Evolutionary conservation across 2,329 filamentous ascomycete genomes (phyloP).

Genomic region (Diaporthe batatas): DNA sequence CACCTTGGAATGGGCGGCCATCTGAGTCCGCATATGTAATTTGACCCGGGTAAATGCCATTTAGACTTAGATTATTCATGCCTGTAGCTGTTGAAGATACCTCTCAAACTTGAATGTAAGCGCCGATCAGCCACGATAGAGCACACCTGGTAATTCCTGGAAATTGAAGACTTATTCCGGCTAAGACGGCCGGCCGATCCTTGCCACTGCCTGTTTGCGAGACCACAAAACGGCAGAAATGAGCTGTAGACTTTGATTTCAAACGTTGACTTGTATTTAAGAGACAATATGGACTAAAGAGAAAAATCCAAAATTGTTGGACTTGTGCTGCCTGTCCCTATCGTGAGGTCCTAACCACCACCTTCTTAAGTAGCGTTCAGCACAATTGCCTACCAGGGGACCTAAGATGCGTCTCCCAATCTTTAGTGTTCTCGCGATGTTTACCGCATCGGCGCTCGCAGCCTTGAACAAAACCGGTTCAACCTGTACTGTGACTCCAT

Average conservation of each 20-base stretch:
- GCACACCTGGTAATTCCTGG: neutral
- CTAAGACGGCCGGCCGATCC: neutral
- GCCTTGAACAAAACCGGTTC: constrained; percentile 46
- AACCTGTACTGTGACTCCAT: constrained; percentile 47
- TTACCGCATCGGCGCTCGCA: constrained; percentile 39
- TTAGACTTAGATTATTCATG: neutral
- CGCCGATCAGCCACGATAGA: neutral
- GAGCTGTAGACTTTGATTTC: neutral
- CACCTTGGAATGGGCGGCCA: neutral
- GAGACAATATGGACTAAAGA: neutral
- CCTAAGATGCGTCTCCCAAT: constrained; percentile 1
- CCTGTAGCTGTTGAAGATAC: neutral
- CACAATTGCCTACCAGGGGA: neutral
- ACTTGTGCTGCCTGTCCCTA: neutral
- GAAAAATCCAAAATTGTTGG: neutral
- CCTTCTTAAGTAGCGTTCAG: neutral
- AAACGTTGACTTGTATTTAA: neutral
- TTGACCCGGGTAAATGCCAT: constrained; percentile 7
- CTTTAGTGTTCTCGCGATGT: constrained; percentile 28
- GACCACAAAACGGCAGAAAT: neutral
- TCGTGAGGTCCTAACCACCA: neutral
- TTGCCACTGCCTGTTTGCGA: neutral
- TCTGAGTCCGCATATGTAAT: neutral
- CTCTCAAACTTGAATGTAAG: constrained; percentile 3
- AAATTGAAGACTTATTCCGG: neutral